Evolutionary conservation across 805 yeast genomes (phyloP).

Genomic region (Metschnikowia shivogae): DNA sequence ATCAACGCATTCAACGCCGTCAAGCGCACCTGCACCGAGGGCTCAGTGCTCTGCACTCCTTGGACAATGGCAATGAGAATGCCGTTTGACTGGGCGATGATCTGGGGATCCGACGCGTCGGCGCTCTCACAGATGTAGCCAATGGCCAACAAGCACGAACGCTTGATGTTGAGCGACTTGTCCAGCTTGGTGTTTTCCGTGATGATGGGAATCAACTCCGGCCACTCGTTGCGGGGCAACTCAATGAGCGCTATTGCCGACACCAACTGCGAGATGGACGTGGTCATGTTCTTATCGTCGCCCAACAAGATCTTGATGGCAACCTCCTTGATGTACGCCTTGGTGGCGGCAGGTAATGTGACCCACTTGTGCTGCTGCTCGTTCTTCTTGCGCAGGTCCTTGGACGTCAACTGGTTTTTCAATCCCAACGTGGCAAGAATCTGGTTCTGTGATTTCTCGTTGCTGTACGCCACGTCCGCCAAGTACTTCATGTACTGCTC

Average conservation of each 20-base stretch:
- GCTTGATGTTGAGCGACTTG: conserved; percentile 73
- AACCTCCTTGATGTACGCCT: conserved; percentile 60
- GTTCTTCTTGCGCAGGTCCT: conserved; percentile 57
- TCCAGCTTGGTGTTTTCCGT: conserved; percentile 82
- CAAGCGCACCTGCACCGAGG: conserved; percentile 68
- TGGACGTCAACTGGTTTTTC: conserved; percentile 84
- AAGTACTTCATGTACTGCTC: conserved; percentile 67
- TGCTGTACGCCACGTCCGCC: conserved; percentile 67
- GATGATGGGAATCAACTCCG: conserved; percentile 74
- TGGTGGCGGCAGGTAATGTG: conserved; percentile 49
- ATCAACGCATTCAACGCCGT: conserved; percentile 92
- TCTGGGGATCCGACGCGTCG: conserved; percentile 73
- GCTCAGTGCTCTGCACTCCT: conserved; percentile 86
- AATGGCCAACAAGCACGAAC: conserved; percentile 81
- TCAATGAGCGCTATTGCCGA: conserved; percentile 98
- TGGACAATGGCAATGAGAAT: conserved; percentile 93
- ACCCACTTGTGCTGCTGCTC: conserved; percentile 75
- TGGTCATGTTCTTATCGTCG: conserved; percentile 73
- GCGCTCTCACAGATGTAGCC: conserved; percentile 96
- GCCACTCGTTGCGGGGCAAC: conserved; percentile 85
- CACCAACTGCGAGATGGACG: conserved; percentile 86
- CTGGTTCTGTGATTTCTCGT: conserved; percentile 72
- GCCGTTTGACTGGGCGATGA: conserved; percentile 83
- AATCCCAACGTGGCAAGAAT: conserved; percentile 85
- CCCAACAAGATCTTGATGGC: conserved; percentile 58